Conservation (phyloP, 768 basidiomycete species). For the Dioszegia crocea region DNA sequence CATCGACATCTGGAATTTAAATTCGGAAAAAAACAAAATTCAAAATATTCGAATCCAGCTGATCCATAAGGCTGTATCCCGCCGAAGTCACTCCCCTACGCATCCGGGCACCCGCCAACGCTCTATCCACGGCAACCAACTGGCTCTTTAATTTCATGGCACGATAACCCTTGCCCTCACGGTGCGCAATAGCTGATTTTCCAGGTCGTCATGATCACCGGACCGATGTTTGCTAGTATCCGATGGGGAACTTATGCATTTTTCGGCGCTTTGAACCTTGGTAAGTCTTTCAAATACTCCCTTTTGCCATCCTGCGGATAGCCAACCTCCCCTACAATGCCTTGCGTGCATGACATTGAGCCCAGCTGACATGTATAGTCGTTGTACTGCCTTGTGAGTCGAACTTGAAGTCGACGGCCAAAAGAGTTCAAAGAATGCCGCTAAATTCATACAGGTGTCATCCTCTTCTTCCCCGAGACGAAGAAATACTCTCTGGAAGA, state of each 20-base stretch:
- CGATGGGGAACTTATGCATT: conserved; percentile 29
- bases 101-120: conserved; percentile 64
- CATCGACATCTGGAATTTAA: no score
- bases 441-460: no score
- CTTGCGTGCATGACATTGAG: no score
- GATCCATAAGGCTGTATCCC: conserved; percentile 55
- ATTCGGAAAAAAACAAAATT: no score
- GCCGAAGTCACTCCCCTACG: conserved; percentile 64
- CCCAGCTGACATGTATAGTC: no score
- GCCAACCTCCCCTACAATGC: no score
- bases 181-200: not conserved
- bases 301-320: no score
- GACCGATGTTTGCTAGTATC: conserved; percentile 27
- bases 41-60: no score
- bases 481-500: conserved; percentile 28
- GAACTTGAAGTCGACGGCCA: no score
- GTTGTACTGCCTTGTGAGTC: no score
- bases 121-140: conserved; percentile 57
- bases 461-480: conserved; percentile 25
- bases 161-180: no score
- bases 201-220: conserved; percentile 20
- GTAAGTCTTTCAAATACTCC: not conserved
- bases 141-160: conserved; percentile 45
- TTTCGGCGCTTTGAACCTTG: conserved; percentile 20
- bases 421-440: no score